Base-by-base conservation (phyloP, 2,329 filamentous ascomycete genomes). In the Ciborinia camelliae region DNA sequence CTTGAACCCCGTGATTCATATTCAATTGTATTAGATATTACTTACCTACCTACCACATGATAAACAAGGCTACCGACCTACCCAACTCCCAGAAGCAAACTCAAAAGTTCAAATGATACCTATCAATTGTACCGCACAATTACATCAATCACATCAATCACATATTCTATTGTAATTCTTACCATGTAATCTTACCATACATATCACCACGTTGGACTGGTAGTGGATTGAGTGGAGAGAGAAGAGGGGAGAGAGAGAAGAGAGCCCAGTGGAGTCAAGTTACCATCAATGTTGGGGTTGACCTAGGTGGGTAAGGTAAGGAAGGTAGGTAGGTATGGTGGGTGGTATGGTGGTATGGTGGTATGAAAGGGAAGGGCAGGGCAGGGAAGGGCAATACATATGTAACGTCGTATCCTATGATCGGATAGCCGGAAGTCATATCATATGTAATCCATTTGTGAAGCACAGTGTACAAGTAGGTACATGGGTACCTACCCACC, bases 321-420 rank as follows among this genome's bases (percentile, higher is more conserved):
- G n/a, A n/a, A n/a, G n/a, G n/a, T n/a, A n/a, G n/a, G n/a, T n/a
- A n/a, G n/a, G n/a, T n/a, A n/a, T n/a, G n/a, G n/a, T 14, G 35
- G 52, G 4, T 18, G 8, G 53, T 28, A 23, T 41, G 53, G 26
- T 57, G n/a, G 54, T 26, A 26, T 57, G 26, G 4, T 50, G 9
- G 47, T 28, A 7, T 23, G 39, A 43, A 15, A 43, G 39, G 39
- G 20, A 43, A 20, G 18, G 14, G n/a, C 28, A 18, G n/a, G n/a
- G 14, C 28, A 28, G 15, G 41, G n/a, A 43, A 10, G 18, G 41
- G 20, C 37, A 52, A 52, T 47, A 55, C 39, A 54, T 35, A 63
- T 63, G 61, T 63, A 63, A 63, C 61, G 61, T 63, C 61, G 61
- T 63, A 63, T 63, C 30, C 26, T 47, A 48, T 43, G 23, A 28